Evolutionary conservation across 2,329 filamentous ascomycete genomes (phyloP).

Genomic region (Apiospora aurea): DNA sequence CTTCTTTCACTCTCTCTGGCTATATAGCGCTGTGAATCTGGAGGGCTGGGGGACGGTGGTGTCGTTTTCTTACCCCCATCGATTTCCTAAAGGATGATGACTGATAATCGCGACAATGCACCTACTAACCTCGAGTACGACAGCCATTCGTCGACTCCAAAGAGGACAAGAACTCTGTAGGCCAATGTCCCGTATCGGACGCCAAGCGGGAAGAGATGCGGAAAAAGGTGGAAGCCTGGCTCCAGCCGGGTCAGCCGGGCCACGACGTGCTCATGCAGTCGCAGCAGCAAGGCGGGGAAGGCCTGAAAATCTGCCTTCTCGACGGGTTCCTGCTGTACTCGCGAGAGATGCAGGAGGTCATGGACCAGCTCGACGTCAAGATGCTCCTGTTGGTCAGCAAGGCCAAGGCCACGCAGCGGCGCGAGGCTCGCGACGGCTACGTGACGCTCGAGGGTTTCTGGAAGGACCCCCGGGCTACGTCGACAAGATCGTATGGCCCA

Average conservation of each 20-base stretch:
- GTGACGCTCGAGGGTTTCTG: constrained; percentile 91
- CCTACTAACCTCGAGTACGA: constrained; percentile 24
- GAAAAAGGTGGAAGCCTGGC: constrained; percentile 55
- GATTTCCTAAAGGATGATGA: no score
- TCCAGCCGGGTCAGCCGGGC: constrained; percentile 52
- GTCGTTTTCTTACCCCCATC: neutral
- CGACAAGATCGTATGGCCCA: constrained; percentile 94
- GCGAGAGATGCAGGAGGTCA: constrained; percentile 59
- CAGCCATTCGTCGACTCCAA: constrained; percentile 60
- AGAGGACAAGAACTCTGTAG: constrained; percentile 69
- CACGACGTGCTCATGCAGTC: constrained; percentile 42
- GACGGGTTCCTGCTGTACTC: constrained; percentile 91
- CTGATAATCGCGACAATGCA: neutral
- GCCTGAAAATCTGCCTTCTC: constrained; percentile 70
- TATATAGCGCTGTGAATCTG: constrained; percentile 14
- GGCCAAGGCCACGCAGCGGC: constrained; percentile 66
- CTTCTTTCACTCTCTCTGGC: constrained; percentile 43
- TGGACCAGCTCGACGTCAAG: constrained; percentile 73
- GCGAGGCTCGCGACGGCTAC: constrained; percentile 76
- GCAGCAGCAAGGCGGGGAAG: neutral
- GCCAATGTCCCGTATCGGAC: constrained; percentile 59
- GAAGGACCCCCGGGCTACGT: constrained; percentile 96
- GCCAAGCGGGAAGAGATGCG: constrained; percentile 54
- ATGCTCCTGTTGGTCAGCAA: constrained; percentile 79
- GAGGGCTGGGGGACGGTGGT: neutral